Base-by-base conservation (phyloP, 441 rosid genomes). In the Pelargonium citronellum region DNA sequence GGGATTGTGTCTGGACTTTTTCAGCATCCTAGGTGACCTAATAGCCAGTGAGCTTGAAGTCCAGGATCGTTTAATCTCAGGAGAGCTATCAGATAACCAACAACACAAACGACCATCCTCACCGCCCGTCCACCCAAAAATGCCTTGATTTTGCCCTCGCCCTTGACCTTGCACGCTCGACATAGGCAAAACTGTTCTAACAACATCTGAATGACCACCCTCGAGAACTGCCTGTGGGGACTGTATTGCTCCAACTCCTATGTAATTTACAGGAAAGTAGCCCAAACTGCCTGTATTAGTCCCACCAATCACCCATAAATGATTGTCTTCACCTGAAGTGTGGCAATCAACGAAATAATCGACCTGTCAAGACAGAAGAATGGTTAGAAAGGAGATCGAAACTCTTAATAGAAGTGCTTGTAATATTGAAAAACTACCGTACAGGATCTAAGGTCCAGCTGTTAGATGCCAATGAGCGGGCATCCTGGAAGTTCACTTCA, bases 81-180 rank as follows among this genome's bases (percentile, higher is more conserved):
- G 44, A 53, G 90, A 79, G 39, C 80, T 81, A 67, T 92, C 88
- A 0, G 90, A 83, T 30, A 74, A 71, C 99, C 99, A 95, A 81
- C 98, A 92, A 74, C 97, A 92, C 66, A 95, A 49, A 0, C 93
- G 88, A 51, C 99, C 98, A 74, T 95, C 99, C 81, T 92, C 99
- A 24, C 96, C 97, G 0, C 97, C 98, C 0, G 87, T 85, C 99
- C 99, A 95, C 67, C 97, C 96, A 53, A 95, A 95, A 74, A 88
- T 72, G 51, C 91, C 91, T 5, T 20, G 82, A 68, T 75, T 77
- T 66, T 78, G 84, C 8, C 77, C 67, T 67, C 71, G 65, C 7
- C 39, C 39, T 34, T 34, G 39, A 27, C 81, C 74, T 22, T 67
- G 71, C 74, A 74, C 66, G 19, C 78, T 67, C 7, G 91, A 81